Conservation (phyloP, 2,329 filamentous ascomycete species). For the Epichloe typhina region DNA sequence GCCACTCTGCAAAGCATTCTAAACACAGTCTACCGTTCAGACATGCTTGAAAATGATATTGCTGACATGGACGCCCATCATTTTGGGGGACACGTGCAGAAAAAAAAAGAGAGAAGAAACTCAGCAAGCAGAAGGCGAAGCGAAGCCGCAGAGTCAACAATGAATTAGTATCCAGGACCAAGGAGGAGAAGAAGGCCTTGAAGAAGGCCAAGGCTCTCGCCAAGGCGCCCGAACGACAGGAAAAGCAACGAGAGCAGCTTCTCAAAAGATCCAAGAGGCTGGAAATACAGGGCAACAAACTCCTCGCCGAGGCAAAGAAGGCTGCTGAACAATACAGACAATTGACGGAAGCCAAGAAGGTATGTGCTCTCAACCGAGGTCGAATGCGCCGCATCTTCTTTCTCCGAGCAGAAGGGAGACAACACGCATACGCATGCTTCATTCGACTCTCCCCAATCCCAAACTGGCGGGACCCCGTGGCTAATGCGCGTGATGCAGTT, state of each 20-base stretch:
- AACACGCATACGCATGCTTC: not conserved
- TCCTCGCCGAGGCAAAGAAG: constrained; percentile 27
- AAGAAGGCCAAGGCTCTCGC: constrained; percentile 17
- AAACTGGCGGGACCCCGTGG: not conserved
- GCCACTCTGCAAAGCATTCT: not conserved
- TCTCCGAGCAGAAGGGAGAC: not conserved
- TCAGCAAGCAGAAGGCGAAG: not conserved
- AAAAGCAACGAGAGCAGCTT: constrained; percentile 26
- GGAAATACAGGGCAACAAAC: constrained; percentile 25
- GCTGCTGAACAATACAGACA: constrained; percentile 16
- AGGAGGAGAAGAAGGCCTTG: constrained; percentile 18
- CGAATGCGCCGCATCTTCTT: not conserved
- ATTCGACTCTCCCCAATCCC: not conserved
- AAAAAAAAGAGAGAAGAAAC: not conserved
- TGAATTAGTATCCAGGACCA: constrained; percentile 16
- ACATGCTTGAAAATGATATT: not conserved
- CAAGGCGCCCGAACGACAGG: constrained; percentile 19
- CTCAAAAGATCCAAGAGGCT: constrained; percentile 25
- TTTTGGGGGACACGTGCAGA: not conserved
- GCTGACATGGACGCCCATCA: too few relatives aligned
- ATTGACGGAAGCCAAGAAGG: constrained; percentile 9
- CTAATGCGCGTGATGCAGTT: constrained; percentile 5
- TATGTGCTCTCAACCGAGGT: not conserved
- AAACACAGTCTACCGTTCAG: too few relatives aligned
- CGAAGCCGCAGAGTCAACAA: constrained; percentile 16